These are phyloP conservation scores for Isochrysis galbana DNA, from an alignment of 78 protist species.

Conservation along the genomic window DNA sequence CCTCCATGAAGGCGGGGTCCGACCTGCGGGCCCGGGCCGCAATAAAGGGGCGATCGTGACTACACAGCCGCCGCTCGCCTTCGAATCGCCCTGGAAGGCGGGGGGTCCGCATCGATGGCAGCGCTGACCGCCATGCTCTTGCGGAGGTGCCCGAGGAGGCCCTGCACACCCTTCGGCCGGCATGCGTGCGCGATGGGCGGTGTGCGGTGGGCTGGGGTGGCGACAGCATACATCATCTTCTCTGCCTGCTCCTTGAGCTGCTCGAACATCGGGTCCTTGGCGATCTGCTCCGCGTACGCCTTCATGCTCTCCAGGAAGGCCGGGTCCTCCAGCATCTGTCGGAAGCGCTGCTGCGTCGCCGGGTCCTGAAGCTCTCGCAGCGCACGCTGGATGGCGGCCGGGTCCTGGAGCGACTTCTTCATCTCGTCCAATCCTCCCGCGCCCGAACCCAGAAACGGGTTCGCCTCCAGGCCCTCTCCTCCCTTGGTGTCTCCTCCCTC, in stretches of 20 bases:
- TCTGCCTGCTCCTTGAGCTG: background rate
- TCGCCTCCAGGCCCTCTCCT: background rate
- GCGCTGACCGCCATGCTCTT: too few species aligned
- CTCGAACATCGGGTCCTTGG: background rate
- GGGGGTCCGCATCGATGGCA: too few species aligned
- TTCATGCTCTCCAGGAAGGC: background rate
- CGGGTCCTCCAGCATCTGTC: background rate
- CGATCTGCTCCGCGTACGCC: background rate
- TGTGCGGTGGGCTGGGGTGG: background rate
- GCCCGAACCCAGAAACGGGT: background rate
- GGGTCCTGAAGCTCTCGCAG: constrained; percentile 9
- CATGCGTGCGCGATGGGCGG: too few species aligned
- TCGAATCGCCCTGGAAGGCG: too few species aligned
- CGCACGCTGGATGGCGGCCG: background rate
- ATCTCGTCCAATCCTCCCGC: background rate
- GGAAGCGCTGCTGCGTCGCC: background rate
- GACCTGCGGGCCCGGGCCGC: background rate
- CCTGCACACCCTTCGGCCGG: too few species aligned
- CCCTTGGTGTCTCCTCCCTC: background rate
- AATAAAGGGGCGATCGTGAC: too few species aligned
- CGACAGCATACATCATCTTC: background rate
- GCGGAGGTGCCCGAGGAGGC: too few species aligned
- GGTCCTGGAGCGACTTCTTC: background rate
- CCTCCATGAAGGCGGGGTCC: constrained; percentile 4
- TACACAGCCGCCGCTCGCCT: too few species aligned